Evolutionary conservation across 1,284 basidiomycete genomes (phyloP).

Genomic region (Mycosarcoma mackinlayi): DNA sequence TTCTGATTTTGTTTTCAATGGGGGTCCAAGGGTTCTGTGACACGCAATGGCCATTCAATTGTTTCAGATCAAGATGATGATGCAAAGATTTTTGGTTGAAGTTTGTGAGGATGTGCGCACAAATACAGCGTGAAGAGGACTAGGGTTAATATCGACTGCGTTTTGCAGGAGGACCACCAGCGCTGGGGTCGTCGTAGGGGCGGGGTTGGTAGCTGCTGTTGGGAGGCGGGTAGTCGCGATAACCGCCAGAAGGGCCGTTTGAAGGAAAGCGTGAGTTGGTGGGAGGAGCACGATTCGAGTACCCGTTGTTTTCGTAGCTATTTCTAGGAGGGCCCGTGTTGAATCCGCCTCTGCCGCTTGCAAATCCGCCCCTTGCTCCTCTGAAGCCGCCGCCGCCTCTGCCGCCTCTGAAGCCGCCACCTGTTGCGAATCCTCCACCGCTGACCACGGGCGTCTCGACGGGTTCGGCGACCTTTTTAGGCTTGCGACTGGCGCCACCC

Average conservation of each 20-base stretch:
- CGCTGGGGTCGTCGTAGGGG: slow-evolving; percentile 20
- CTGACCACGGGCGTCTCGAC: slow-evolving; percentile 3
- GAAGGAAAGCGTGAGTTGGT: slow-evolving; percentile 3
- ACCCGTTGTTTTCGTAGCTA: slow-evolving; percentile 18
- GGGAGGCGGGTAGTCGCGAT: slow-evolving; percentile 21
- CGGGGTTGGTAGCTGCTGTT: not conserved
- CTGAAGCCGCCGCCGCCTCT: slow-evolving; percentile 55
- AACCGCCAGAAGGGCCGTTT: not conserved
- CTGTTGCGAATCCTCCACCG: slow-evolving; percentile 49
- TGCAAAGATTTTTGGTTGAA: slow-evolving; percentile 6
- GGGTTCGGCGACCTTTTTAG: slow-evolving; percentile 47
- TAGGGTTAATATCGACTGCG: slow-evolving; percentile 31
- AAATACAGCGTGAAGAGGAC: slow-evolving; percentile 9
- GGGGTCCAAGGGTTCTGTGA: not conserved
- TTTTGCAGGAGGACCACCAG: slow-evolving; percentile 36
- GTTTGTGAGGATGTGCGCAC: not conserved
- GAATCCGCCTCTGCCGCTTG: slow-evolving; percentile 28
- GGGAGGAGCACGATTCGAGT: not conserved
- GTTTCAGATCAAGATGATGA: no score
- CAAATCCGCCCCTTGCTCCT: slow-evolving; percentile 52
- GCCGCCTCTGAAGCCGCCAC: slow-evolving; percentile 69
- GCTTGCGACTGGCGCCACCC: slow-evolving; percentile 79
- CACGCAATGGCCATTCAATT: no score
- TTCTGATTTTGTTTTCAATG: not conserved
- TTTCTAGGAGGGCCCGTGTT: slow-evolving; percentile 12